Conservation (phyloP, 495 filamentous ascomycete genomes). For the Aspergillus funiculosus region DNA sequence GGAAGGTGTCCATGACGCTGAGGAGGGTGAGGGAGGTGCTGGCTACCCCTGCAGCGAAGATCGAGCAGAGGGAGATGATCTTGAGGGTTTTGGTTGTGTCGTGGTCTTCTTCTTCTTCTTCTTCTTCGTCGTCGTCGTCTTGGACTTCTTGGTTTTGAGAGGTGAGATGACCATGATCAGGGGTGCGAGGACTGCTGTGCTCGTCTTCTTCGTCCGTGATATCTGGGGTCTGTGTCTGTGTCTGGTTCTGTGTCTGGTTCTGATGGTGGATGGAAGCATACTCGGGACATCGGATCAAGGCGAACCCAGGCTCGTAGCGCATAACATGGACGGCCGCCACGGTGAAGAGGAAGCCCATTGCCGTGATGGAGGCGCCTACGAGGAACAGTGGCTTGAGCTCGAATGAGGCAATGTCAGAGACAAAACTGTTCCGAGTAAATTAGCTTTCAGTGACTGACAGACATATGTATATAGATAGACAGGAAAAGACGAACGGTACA, state of each 20-base stretch:
- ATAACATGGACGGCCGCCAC: conserved; percentile 22
- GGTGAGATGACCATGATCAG: background rate
- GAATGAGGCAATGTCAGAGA: conserved; percentile 23
- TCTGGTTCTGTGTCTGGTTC: background rate
- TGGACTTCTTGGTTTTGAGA: background rate
- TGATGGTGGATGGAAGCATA: background rate
- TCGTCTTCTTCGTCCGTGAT: too few species aligned
- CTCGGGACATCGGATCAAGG: conserved; percentile 11
- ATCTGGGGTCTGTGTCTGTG: too few species aligned
- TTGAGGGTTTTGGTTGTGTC: conserved; percentile 16
- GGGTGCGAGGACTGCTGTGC: background rate
- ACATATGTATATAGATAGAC: background rate
- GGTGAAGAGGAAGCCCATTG: conserved; percentile 20
- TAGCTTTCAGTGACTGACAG: background rate
- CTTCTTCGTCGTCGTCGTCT: conserved; percentile 7
- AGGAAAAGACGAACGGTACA: conserved; percentile 13
- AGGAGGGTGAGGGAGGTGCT: conserved; percentile 21
- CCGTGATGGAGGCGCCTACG: conserved; percentile 20
- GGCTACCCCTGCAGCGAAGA: conserved; percentile 17
- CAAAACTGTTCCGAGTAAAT: conserved; percentile 14
- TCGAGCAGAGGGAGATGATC: conserved; percentile 18
- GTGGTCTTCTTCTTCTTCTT: conserved; percentile 14
- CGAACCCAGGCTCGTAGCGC: conserved; percentile 23
- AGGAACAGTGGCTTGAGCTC: conserved; percentile 22
- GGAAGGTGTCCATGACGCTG: conserved; percentile 24